phyloP scores from a whole-genome alignment of 192 early-diverging fungal species.

The Coemansia sp. region DNA sequence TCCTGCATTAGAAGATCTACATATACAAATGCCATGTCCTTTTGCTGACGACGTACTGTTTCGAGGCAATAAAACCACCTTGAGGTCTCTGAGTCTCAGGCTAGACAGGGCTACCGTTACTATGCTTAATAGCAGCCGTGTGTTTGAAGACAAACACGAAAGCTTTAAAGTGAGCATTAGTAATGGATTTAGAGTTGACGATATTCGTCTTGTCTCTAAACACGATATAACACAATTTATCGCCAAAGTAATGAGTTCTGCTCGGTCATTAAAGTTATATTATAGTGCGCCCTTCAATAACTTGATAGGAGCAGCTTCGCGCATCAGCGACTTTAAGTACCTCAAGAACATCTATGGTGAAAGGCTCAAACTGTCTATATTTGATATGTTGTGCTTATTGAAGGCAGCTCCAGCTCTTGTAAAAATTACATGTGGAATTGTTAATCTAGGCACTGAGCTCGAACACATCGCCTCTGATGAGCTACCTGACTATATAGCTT shows the following conservation, averaged over 20 bases:
- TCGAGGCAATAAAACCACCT: neutral
- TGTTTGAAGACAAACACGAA: neutral
- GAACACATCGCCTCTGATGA: neutral
- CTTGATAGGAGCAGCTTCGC: neutral
- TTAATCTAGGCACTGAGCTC: neutral
- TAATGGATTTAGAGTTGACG: too few relatives aligned
- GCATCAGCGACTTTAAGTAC: neutral
- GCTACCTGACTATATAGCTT: neutral
- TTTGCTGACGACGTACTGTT: neutral
- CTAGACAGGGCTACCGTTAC: neutral
- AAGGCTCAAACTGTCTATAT: neutral
- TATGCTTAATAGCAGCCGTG: neutral
- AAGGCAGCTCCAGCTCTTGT: neutral
- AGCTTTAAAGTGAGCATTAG: neutral
- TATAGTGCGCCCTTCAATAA: too few relatives aligned
- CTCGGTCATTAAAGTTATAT: neutral
- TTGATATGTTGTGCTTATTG: neutral
- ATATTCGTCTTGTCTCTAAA: neutral
- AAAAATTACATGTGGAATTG: neutral
- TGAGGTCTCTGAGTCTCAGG: neutral
- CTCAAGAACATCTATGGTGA: neutral
- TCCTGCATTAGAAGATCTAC: neutral
- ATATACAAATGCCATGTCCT: neutral
- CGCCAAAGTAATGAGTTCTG: neutral
- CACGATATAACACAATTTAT: neutral